Evolutionary conservation across 352 stramenopile genomes (phyloP), one percentile per base, ranked within the genome.

Genomic region (Phytopythium mirpurense): DNA sequence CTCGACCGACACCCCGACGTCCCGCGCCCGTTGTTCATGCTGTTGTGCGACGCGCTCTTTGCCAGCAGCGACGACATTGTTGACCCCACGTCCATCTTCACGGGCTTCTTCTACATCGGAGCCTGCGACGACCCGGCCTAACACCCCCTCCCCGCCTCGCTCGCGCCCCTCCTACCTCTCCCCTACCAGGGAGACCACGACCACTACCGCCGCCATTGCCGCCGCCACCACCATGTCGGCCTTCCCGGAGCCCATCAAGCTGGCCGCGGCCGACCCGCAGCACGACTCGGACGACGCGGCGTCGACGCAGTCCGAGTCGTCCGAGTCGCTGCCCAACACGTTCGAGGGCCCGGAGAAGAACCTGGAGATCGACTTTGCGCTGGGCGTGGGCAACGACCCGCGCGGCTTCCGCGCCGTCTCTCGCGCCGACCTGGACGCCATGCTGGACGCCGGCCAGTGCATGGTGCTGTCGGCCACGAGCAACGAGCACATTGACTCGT

Each of bases 291-390:
- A 90, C 62, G 77, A 91, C 61, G 74, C 85, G 45, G 83, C 77
- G 54, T 89, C 78, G 49, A 89, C 80, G 51, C 73, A 87, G 48
- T 88, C 77, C 21, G 77, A 88, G 37, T 55, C 65, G 26, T 90
- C 78, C 12, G 76, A 87, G 48, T 64, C 68, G 21, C 54, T 85
- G 48, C 74, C 71, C 49, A 93, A 90, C 69, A 92, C 80, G 38
- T 99, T 99, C 70, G 97, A 99, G 71, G 97, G 97, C 5, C 96
- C 97, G 2, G 96, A 99, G 67, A 99, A 99, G 74, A 98, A 97
- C 68, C 80, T 98, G 49, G 86, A 98, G 66, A 96, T 96, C 57
- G 88, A 97, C 68, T 99, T 99, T 70, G 78, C 79, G 54, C 52
- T 74, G 19, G 67, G 69, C 18, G 68, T 86, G 41, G 85, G 74